phyloP scores from a whole-genome alignment of 2,329 filamentous ascomycete genomes.

The Fusarium graminum region DNA sequence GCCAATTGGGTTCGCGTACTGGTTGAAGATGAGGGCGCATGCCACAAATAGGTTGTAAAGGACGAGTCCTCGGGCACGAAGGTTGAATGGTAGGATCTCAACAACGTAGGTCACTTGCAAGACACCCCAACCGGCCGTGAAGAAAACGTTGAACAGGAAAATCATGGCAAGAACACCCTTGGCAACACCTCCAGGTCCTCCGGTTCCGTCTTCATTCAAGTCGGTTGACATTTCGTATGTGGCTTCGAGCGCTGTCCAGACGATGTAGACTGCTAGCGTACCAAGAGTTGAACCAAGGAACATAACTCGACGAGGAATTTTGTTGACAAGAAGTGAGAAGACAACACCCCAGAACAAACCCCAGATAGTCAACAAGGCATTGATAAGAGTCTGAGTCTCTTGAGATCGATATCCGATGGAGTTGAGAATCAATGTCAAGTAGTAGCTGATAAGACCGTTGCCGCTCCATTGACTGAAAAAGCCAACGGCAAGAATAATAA shows the following conservation, averaged over 20 bases:
- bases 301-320: slow-evolving; percentile 10
- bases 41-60: slow-evolving; percentile 14
- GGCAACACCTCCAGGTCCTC: slow-evolving; percentile 12
- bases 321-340: slow-evolving; percentile 12
- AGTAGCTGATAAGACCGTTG: slow-evolving; percentile 20
- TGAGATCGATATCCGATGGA: slow-evolving; percentile 20
- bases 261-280: slow-evolving; percentile 11
- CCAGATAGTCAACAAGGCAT: slow-evolving; percentile 9
- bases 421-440: slow-evolving; percentile 24
- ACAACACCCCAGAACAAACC: slow-evolving; percentile 24
- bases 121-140: slow-evolving; percentile 24
- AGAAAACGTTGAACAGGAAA: slow-evolving; percentile 25
- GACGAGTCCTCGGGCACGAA: slow-evolving; percentile 11
- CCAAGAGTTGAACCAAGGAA: slow-evolving; percentile 22
- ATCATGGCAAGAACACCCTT: slow-evolving; percentile 29
- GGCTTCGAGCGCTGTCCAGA: slow-evolving; percentile 13
- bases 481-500: slow-evolving; percentile 18
- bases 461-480: slow-evolving; percentile 30
- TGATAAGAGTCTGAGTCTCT: slow-evolving; percentile 19
- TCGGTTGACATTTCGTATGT: slow-evolving; percentile 26
- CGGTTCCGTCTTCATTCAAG: slow-evolving; percentile 12
- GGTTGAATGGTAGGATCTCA: slow-evolving; percentile 17
- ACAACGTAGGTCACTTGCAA: slow-evolving; percentile 25
- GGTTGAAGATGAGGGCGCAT: slow-evolving; percentile 21
- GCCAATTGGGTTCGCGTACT: slow-evolving; percentile 23